Evolutionary conservation across 306 rosid genomes (phyloP).

Genomic region (Fragaria vesca): DNA sequence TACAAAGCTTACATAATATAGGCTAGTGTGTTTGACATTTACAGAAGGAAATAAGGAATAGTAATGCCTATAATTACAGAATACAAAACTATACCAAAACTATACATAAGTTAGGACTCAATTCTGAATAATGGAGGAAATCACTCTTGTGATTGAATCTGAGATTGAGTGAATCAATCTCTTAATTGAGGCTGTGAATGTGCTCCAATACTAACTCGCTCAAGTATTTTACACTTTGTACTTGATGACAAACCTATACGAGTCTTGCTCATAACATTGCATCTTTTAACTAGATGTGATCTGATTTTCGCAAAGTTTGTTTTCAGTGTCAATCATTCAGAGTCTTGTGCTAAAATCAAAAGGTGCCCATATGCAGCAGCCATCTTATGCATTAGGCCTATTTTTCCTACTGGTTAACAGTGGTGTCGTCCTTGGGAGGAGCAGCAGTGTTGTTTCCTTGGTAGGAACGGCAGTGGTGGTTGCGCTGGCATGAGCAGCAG

Average conservation of each 20-base stretch:
- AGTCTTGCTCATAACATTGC: background rate
- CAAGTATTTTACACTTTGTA: background rate
- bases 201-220: too few species aligned
- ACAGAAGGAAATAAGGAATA: too few species aligned
- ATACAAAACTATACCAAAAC: too few species aligned
- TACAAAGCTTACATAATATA: too few species aligned
- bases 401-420: conserved; percentile 31
- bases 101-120: too few species aligned
- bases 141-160: too few species aligned
- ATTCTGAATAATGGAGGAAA: too few species aligned
- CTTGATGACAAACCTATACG: background rate
- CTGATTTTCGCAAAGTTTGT: background rate
- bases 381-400: conserved; percentile 20
- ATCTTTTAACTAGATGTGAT: background rate
- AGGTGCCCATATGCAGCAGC: conserved; percentile 1
- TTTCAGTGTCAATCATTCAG: background rate
- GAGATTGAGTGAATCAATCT: too few species aligned
- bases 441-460: background rate
- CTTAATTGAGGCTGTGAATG: too few species aligned
- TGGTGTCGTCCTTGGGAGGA: background rate
- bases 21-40: too few species aligned
- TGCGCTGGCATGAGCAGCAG: background rate
- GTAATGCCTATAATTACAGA: too few species aligned
- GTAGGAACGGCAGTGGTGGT: background rate
- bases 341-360: background rate